A percentile compares a stretch with the other conserved stretches of the same genome.
phyloP scores from a whole-genome alignment of 164 flowering plant genomes.

The Pachysandra terminalis region DNA sequence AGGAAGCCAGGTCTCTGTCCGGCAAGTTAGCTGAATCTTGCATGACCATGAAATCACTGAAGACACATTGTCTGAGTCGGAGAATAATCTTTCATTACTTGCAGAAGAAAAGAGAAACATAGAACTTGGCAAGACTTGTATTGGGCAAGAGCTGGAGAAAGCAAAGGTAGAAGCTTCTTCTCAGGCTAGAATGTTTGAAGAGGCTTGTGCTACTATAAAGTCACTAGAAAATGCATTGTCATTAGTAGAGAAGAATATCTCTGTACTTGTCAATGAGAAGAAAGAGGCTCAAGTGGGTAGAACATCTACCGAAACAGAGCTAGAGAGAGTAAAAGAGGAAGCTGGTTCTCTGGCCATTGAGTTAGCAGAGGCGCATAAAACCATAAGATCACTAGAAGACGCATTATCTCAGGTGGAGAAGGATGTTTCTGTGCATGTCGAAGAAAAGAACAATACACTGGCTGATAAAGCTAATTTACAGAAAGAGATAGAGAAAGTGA shows the following conservation, averaged over 20 bases:
- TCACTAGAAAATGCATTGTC: conserved; percentile 50
- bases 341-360: conserved; percentile 31
- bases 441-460: conserved; percentile 36
- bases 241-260: conserved; percentile 40
- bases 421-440: conserved; percentile 31
- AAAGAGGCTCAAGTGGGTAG: conserved; percentile 40
- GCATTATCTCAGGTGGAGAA: conserved; percentile 36
- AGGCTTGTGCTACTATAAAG: conserved; percentile 34
- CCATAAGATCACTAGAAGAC: conserved; percentile 55
- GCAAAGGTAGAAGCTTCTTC: conserved; percentile 36
- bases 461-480: conserved; percentile 38
- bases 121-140: conserved; percentile 33
- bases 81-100: conserved; percentile 35
- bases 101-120: conserved; percentile 55
- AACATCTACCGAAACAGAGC: conserved; percentile 43
- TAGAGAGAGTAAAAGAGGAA: conserved; percentile 47
- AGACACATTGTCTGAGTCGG: conserved; percentile 47
- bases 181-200: conserved; percentile 32
- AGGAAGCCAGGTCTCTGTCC: conserved; percentile 40
- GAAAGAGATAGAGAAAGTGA: conserved; percentile 52
- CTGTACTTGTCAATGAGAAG: conserved; percentile 38
- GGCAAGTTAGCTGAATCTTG: conserved; percentile 48
- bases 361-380: conserved; percentile 41
- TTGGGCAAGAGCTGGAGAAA: conserved; percentile 51
- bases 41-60: conserved; percentile 40